Conservation (phyloP, 805 yeast species). For the Saccharomycopsis capsularis region DNA sequence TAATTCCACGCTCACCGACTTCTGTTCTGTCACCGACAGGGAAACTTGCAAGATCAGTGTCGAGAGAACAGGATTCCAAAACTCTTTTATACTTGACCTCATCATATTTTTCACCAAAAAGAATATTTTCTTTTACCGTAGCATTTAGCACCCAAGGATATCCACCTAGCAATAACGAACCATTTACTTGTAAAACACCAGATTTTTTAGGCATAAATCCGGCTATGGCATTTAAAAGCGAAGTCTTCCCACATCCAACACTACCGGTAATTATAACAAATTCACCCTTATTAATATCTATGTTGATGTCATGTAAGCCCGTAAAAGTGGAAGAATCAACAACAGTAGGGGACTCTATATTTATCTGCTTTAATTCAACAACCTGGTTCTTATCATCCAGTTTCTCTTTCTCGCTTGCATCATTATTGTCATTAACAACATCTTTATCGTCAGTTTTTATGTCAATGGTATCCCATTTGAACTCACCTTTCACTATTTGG, state of each 20-base stretch:
- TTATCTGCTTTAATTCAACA: not conserved
- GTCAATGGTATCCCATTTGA: conserved; percentile 51
- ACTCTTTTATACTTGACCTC: conserved; percentile 43
- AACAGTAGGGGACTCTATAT: not conserved
- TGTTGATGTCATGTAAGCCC: conserved; percentile 32
- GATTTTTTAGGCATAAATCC: conserved; percentile 52
- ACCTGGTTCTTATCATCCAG: not conserved
- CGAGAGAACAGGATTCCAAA: conserved; percentile 51
- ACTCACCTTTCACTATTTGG: conserved; percentile 44
- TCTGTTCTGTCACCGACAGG: conserved; percentile 65
- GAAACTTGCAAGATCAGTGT: conserved; percentile 48
- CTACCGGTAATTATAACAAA: conserved; percentile 69
- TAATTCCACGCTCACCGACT: conserved; percentile 70
- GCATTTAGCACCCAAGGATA: conserved; percentile 69
- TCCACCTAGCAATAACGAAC: conserved; percentile 41
- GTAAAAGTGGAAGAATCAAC: conserved; percentile 12
- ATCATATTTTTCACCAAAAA: conserved; percentile 48
- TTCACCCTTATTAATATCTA: conserved; percentile 50
- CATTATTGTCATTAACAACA: conserved; percentile 21
- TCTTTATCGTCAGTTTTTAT: conserved; percentile 23
- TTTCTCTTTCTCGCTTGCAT: not conserved
- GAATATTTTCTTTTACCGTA: conserved; percentile 58
- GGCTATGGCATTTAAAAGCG: conserved; percentile 56
- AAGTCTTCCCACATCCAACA: conserved; percentile 74
- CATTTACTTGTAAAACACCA: conserved; percentile 45